phyloP scores from a whole-genome alignment of 768 basidiomycete genomes.

The Mycena alexandri region DNA sequence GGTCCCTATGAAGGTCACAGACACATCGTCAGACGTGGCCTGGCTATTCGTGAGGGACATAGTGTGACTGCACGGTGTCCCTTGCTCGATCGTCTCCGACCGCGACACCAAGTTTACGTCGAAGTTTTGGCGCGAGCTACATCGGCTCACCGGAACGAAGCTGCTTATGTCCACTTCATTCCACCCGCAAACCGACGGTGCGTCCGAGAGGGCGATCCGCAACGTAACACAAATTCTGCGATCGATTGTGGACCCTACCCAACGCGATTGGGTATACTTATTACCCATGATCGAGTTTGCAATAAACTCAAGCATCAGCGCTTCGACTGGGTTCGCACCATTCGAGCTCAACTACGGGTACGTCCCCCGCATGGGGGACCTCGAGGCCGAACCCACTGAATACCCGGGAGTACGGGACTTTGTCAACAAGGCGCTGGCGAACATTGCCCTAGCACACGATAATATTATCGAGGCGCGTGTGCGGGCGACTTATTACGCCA shows the following conservation, averaged over 20 bases:
- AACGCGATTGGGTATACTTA: conserved; percentile 48
- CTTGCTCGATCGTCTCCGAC: conserved; percentile 39
- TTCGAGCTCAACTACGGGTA: conserved; percentile 46
- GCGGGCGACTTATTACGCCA: conserved; percentile 45
- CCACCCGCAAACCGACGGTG: conserved; percentile 58
- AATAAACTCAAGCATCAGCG: conserved; percentile 46
- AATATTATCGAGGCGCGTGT: conserved; percentile 50
- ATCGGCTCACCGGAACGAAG: conserved; percentile 44
- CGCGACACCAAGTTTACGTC: conserved; percentile 43
- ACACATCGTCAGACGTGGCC: too few species aligned
- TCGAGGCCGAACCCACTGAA: neutral
- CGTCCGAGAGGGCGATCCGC: conserved; percentile 44
- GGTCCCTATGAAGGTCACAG: too few species aligned
- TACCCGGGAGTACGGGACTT: conserved; percentile 45
- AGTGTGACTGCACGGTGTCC: too few species aligned
- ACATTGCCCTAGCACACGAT: conserved; percentile 51
- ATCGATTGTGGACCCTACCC: conserved; percentile 40
- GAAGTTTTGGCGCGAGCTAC: conserved; percentile 23
- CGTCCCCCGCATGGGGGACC: neutral
- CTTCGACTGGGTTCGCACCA: conserved; percentile 49
- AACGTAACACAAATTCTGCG: conserved; percentile 49
- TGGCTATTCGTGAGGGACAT: too few species aligned
- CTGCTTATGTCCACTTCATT: conserved; percentile 53
- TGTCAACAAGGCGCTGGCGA: conserved; percentile 38
- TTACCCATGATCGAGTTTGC: conserved; percentile 54